These are phyloP conservation scores for bread wheat (Triticum aestivum) DNA, from an alignment of 176 grass and related monocot genomes.

Conservation along the genomic window DNA sequence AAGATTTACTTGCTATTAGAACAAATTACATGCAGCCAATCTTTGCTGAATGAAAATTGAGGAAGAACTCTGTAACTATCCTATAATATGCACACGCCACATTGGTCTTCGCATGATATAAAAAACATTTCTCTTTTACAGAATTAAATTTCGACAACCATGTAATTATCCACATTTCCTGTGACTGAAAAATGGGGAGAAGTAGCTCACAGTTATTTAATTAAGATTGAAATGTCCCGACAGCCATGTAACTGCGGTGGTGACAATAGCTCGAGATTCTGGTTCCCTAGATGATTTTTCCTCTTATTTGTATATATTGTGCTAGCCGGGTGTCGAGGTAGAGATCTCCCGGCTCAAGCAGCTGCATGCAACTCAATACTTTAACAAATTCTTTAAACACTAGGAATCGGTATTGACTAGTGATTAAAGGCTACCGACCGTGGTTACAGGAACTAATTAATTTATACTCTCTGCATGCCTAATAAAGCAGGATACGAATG, in stretches of 20 bases:
- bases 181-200: no score
- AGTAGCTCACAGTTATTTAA: no score
- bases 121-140: no score
- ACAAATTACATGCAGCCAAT: not conserved
- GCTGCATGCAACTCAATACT: not conserved
- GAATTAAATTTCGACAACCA: no score
- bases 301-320: not conserved
- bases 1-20: not conserved
- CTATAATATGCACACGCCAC: not conserved
- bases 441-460: not conserved
- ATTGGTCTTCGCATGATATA: not conserved
- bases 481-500: not conserved
- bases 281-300: not conserved
- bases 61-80: not conserved
- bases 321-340: not conserved
- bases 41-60: not conserved
- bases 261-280: not conserved
- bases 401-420: not conserved
- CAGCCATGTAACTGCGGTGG: no score
- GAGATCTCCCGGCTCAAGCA: not conserved
- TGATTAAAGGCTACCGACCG: no score
- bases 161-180: no score
- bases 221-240: no score
- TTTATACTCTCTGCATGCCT: not conserved
- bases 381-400: not conserved